These are phyloP conservation scores for Clitoria ternatea DNA, from an alignment of 306 rosid genomes.

Conservation along the genomic window DNA sequence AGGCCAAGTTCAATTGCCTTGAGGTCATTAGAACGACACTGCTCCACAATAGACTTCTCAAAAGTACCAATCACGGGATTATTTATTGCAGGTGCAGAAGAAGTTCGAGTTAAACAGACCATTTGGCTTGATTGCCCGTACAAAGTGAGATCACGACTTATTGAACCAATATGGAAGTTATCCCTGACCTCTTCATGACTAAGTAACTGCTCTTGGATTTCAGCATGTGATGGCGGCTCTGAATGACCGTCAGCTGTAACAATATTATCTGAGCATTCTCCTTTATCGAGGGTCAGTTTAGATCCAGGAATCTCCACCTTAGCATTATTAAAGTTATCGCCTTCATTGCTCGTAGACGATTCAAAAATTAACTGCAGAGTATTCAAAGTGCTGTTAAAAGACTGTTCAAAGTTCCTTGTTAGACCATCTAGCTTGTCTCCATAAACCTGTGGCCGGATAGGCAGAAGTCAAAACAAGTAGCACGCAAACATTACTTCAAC, in stretches of 20 bases:
- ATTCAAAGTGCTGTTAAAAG: slow-evolving; percentile 77
- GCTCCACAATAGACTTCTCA: slow-evolving; percentile 61
- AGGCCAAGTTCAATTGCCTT: slow-evolving; percentile 59
- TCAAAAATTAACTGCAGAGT: slow-evolving; percentile 66
- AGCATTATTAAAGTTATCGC: slow-evolving; percentile 15
- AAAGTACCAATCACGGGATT: slow-evolving; percentile 30
- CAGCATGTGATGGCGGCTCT: slow-evolving; percentile 9
- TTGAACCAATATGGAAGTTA: slow-evolving; percentile 30
- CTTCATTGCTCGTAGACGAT: slow-evolving; percentile 33
- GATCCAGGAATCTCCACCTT: slow-evolving; percentile 27
- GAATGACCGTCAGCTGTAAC: slow-evolving; percentile 33
- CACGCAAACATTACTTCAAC: slow-evolving; percentile 33
- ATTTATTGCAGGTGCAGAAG: slow-evolving; percentile 30
- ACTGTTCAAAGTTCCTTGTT: slow-evolving; percentile 67
- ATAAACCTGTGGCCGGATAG: slow-evolving; percentile 56
- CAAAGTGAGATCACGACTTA: slow-evolving; percentile 38
- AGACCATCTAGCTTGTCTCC: slow-evolving; percentile 72
- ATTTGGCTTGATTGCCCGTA: slow-evolving; percentile 43
- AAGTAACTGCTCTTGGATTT: slow-evolving; percentile 27
- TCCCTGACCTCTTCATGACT: slow-evolving; percentile 35
- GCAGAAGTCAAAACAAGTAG: slow-evolving; percentile 39
- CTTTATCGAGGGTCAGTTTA: slow-evolving; percentile 24
- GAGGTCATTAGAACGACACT: slow-evolving; percentile 70
- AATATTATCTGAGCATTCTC: slow-evolving; percentile 31
- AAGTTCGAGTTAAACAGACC: slow-evolving; percentile 31